phyloP scores from a whole-genome alignment of 2,329 filamentous ascomycete genomes.

The Conoideocrella luteorostrata region DNA sequence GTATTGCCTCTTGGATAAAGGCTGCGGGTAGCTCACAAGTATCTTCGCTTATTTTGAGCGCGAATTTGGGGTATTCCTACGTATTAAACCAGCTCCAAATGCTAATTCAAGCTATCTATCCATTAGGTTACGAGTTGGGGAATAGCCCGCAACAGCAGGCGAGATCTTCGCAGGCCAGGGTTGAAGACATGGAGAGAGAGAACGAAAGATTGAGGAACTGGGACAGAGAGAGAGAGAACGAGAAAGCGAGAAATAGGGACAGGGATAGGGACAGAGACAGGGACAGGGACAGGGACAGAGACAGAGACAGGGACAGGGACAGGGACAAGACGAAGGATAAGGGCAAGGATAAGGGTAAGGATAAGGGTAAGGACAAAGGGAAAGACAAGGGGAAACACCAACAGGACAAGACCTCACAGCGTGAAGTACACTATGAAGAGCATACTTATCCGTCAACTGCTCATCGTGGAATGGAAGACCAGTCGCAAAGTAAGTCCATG shows the following conservation, averaged over 20 bases:
- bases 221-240: background rate
- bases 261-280: background rate
- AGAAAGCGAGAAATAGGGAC: too few relatives aligned
- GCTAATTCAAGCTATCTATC: background rate
- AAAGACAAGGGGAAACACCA: too few relatives aligned
- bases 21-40: too few relatives aligned
- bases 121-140: conserved; percentile 3
- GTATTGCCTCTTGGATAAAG: background rate
- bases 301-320: background rate
- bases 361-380: background rate
- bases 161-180: conserved; percentile 1
- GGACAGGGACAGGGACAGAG: background rate
- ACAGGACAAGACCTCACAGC: too few relatives aligned
- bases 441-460: too few relatives aligned
- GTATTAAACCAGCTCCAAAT: too few relatives aligned
- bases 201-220: conserved; percentile 1
- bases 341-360: background rate
- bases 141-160: background rate
- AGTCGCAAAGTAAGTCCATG: too few relatives aligned
- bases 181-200: background rate
- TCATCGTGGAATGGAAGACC: too few relatives aligned
- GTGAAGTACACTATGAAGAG: too few relatives aligned
- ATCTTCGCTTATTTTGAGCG: too few relatives aligned
- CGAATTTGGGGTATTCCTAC: too few relatives aligned
- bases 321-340: background rate